These are phyloP conservation scores for Metschnikowia picachoensis DNA, from an alignment of 805 yeast species.

Conservation along the genomic window DNA sequence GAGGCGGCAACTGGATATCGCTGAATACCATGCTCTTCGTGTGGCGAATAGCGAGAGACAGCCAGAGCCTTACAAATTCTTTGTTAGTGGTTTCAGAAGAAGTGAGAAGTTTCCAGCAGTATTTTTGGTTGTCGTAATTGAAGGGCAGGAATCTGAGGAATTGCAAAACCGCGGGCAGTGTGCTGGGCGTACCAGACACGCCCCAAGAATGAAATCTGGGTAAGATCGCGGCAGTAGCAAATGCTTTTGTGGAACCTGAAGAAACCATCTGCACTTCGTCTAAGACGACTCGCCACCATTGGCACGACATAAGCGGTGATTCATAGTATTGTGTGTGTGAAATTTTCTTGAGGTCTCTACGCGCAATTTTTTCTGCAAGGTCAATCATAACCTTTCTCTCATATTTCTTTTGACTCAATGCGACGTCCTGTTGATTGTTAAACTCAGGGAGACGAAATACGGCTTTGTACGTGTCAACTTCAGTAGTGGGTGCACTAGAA, in stretches of 20 bases:
- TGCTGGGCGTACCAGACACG: conserved; percentile 92
- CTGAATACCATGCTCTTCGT: conserved; percentile 77
- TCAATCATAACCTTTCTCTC: conserved; percentile 14
- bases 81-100: conserved; percentile 10
- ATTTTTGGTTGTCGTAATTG: conserved; percentile 36
- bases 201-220: conserved; percentile 95
- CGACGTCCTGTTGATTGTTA: conserved; percentile 5
- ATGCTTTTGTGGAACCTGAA: conserved; percentile 66
- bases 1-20: conserved; percentile 78
- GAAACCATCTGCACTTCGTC: conserved; percentile 97
- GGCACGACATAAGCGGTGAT: conserved; percentile 76
- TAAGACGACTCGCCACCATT: conserved; percentile 85
- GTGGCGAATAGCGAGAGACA: conserved; percentile 62
- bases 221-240: conserved; percentile 72
- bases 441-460: conserved; percentile 8
- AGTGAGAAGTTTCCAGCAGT: conserved; percentile 37
- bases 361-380: conserved; percentile 10
- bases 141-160: conserved; percentile 72
- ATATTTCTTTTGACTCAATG: conserved; percentile 13
- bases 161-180: conserved; percentile 62
- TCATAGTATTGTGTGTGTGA: conserved; percentile 40
- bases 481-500: not conserved
- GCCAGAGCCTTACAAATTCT: conserved; percentile 47
- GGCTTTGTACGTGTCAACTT: conserved; percentile 12
- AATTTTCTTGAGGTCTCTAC: conserved; percentile 7